phyloP scores from a whole-genome alignment of 176 grass and related monocot genomes.

The Rhynchospora tenuis region DNA sequence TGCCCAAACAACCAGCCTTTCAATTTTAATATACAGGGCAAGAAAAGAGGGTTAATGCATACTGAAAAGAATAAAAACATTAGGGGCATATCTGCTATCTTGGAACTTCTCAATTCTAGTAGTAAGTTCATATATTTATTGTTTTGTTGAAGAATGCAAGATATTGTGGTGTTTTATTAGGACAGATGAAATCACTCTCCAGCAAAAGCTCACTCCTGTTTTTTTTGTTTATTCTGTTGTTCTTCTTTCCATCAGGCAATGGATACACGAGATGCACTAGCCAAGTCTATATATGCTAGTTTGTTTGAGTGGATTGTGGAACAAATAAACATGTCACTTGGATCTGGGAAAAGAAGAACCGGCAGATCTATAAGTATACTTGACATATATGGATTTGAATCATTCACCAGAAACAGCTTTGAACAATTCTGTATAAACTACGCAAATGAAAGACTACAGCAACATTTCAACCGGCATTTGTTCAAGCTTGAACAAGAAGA shows the following conservation, averaged over 20 bases:
- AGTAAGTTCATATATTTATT: neutral
- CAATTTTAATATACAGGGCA: neutral
- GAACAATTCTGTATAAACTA: conserved; percentile 99
- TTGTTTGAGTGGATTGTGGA: conserved; percentile 95
- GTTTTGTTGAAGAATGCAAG: neutral
- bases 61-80: neutral
- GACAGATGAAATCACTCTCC: neutral
- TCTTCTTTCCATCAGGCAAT: conserved; percentile 61
- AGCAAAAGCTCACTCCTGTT: neutral
- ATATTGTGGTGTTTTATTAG: neutral
- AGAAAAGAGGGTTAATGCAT: neutral
- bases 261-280: conserved; percentile 86
- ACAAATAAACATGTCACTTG: conserved; percentile 97
- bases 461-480: conserved; percentile 98
- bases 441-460: conserved; percentile 95
- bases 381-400: conserved; percentile 98
- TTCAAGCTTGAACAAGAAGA: conserved; percentile 99
- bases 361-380: conserved; percentile 98
- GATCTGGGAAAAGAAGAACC: conserved; percentile 69
- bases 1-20: neutral
- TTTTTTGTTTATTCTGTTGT: conserved; percentile 10
- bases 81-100: neutral
- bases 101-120: neutral
- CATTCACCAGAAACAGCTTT: conserved; percentile 94
- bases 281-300: conserved; percentile 91